Evolutionary conservation across 2,329 filamentous ascomycete species (phyloP), one percentile per base, ranked within the genome.

Genomic region (Aspergillus carbonarius): DNA sequence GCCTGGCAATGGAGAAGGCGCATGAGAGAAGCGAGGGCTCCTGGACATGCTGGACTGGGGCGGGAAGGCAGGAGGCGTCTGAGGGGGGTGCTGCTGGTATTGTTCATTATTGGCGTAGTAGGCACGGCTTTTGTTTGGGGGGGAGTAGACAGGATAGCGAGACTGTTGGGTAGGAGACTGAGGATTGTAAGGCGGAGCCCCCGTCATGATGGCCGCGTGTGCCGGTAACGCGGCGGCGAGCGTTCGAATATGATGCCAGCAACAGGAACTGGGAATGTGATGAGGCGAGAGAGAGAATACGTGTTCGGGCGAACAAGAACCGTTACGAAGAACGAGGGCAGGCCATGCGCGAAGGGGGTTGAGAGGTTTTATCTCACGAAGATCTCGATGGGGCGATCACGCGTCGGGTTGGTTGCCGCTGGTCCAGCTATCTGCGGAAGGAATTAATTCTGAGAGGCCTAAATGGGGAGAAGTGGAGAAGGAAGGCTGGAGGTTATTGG

Each of bases 81-180:
- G 76, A 30, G 76, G 75, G 55, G 75, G 74, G 55, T 70, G 73
- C 37, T 72, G 73, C 42, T 75, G 74, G 54, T 78, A 78, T 58
- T 75, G 74, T 32, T 78, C 75, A 70, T 75, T 77, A 67, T 67
- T 76, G 40, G 77, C 66, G 60, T 77, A 79, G 64, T 72, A 78
- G 35, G 73, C 68, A 46, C 70, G 73, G 54, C 72, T 74, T 63
- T 78, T 77, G 61, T 69, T 74, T 46, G 77, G 73, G 50, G 78
- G 77, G 44, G 76, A 78, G 64, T 78, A 79, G 57, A 70, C 69
- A 60, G 74, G 69, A 65, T 72, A 77, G 55, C 72, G 73, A 57
- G 73, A 68, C 66, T 77, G 76, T 65, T 78, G 76, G 58, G 76
- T 75, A 57, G 78, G 77, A 64, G 78, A 80, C 66, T 77, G 77